Percentiles rank a stretch among this genome's conserved stretches.
These are phyloP conservation scores for Suhomyces bribrorum DNA, from an alignment of 1,139 yeast genomes.

Conservation along the genomic window DNA sequence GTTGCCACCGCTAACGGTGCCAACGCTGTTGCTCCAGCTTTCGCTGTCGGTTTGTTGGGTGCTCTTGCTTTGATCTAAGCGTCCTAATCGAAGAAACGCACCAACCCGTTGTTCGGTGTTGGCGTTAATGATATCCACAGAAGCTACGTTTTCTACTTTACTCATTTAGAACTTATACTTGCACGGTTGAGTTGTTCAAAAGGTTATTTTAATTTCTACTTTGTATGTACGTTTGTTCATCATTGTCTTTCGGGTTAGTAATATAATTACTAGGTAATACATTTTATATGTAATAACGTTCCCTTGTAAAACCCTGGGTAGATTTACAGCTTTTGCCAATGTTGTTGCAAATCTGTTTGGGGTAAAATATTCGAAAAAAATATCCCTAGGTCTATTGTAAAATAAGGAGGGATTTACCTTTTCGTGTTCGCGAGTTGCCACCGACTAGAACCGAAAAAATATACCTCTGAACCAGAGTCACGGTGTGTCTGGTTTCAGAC, in stretches of 20 bases:
- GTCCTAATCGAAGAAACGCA: neutral
- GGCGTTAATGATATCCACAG: constrained; percentile 2
- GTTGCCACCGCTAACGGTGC: constrained; percentile 15
- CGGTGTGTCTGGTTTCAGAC: too few relatives aligned
- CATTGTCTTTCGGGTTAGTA: constrained; percentile 13
- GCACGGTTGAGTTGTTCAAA: constrained; percentile 8
- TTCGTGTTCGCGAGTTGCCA: neutral
- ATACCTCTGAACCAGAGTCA: too few relatives aligned
- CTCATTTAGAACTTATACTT: constrained; percentile 2
- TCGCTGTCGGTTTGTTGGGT: constrained; percentile 21
- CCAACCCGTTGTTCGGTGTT: neutral
- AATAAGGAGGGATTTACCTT: neutral
- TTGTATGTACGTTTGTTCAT: constrained; percentile 6
- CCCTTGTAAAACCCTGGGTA: neutral
- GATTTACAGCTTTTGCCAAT: too few relatives aligned
- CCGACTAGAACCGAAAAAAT: neutral
- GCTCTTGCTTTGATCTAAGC: constrained; percentile 19
- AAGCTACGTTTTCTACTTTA: constrained; percentile 2
- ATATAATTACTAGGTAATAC: constrained; percentile 8
- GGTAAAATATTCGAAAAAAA: too few relatives aligned
- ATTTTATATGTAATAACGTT: neutral
- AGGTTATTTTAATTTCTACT: constrained; percentile 10
- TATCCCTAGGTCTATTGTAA: neutral
- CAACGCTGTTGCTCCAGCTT: constrained; percentile 18
- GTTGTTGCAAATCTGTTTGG: too few relatives aligned